These are phyloP conservation scores for Oryza longistaminata DNA, from an alignment of 176 grass and related monocot genomes.

Conservation along the genomic window DNA sequence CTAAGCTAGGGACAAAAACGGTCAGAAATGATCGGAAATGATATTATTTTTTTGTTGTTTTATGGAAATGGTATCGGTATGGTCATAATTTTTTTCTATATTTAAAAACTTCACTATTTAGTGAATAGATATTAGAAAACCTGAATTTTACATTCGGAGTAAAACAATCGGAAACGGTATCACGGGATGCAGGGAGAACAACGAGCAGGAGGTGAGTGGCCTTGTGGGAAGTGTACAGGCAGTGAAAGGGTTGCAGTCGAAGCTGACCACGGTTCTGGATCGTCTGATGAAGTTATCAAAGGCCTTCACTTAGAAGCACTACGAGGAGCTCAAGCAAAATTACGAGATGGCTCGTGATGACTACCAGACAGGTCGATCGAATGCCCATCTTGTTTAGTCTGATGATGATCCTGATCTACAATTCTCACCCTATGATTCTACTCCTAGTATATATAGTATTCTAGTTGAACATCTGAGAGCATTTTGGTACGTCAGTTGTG, in stretches of 20 bases:
- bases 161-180: too few relatives aligned
- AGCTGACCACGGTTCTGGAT: slow-evolving; percentile 60
- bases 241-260: slow-evolving; percentile 48
- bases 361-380: slow-evolving; percentile 46
- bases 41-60: too few relatives aligned
- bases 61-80: too few relatives aligned
- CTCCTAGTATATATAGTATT: background rate
- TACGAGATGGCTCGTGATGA: slow-evolving; percentile 49
- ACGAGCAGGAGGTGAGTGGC: background rate
- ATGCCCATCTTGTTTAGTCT: background rate
- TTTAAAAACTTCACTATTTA: too few relatives aligned
- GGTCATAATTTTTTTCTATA: too few relatives aligned
- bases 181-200: slow-evolving; percentile 33
- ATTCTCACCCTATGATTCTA: background rate
- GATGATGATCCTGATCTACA: background rate
- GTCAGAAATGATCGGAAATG: too few relatives aligned
- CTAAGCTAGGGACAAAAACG: background rate
- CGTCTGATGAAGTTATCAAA: slow-evolving; percentile 65
- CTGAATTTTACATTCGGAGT: too few relatives aligned
- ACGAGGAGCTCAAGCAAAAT: slow-evolving; percentile 77
- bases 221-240: background rate
- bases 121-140: too few relatives aligned
- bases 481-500: slow-evolving; percentile 8
- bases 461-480: slow-evolving; percentile 4
- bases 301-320: slow-evolving; percentile 58